Conservation (phyloP, 352 stramenopile genomes). For the Phytophthora lateralis region DNA sequence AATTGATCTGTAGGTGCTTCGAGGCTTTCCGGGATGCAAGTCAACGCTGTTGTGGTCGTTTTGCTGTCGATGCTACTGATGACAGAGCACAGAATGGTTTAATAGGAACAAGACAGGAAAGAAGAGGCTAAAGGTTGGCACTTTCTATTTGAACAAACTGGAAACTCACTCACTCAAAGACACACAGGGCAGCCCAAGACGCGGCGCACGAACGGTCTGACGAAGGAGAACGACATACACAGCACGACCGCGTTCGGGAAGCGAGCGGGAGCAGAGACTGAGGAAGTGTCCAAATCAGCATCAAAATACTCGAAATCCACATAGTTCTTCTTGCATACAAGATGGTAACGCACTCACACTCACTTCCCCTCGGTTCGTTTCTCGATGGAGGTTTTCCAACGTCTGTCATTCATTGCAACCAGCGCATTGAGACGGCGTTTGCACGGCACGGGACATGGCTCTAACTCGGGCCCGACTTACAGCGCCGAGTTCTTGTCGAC, state of each 20-base stretch:
- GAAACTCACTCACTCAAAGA: constrained; percentile 41
- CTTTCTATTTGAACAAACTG: constrained; percentile 49
- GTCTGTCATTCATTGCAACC: constrained; percentile 42
- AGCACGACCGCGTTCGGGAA: constrained; percentile 35
- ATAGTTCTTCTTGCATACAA: constrained; percentile 43
- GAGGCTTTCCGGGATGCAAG: constrained; percentile 1
- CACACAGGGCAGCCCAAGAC: constrained; percentile 28
- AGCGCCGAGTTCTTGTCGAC: constrained; percentile 79
- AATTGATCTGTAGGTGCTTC: constrained; percentile 19
- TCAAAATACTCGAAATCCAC: constrained; percentile 44
- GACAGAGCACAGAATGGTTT: constrained; percentile 2
- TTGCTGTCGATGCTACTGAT: constrained; percentile 10
- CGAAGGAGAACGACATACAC: constrained; percentile 27
- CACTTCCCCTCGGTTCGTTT: constrained; percentile 34
- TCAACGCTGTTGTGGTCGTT: neutral
- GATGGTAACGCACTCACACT: constrained; percentile 38
- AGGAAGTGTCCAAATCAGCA: constrained; percentile 18
- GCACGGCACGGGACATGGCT: constrained; percentile 32
- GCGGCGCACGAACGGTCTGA: constrained; percentile 29
- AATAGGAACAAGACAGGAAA: neutral
- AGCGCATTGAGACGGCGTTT: constrained; percentile 36
- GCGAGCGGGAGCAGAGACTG: constrained; percentile 35
- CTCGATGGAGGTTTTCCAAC: constrained; percentile 32
- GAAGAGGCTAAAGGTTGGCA: constrained; percentile 30
- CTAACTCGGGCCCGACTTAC: constrained; percentile 40